A percentile compares a stretch with the other conserved stretches of the same genome.
Evolutionary conservation across 306 rosid genomes (phyloP).

Genomic region (Phaseolus lunatus): DNA sequence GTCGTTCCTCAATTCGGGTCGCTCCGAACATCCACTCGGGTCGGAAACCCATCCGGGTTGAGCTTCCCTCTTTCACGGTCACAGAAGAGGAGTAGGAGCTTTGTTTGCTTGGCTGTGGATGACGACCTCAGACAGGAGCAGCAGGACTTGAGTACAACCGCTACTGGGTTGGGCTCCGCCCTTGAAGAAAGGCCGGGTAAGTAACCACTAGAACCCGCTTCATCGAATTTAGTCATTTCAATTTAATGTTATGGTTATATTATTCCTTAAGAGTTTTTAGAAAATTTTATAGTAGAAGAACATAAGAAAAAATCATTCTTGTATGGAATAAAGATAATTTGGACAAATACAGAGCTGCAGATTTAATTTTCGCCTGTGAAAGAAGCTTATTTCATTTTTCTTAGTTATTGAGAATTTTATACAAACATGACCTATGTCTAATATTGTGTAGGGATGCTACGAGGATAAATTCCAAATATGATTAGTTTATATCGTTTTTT

Average conservation of each 20-base stretch:
- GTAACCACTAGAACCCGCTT: neutral
- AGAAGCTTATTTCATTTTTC: neutral
- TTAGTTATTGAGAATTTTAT: neutral
- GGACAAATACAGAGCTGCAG: neutral
- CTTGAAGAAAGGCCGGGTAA: slow-evolving; percentile 76
- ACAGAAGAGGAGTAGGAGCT: slow-evolving; percentile 34
- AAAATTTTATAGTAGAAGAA: neutral
- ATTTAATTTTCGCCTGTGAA: too few species aligned
- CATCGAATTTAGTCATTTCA: neutral
- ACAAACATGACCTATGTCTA: neutral
- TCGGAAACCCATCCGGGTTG: slow-evolving; percentile 41
- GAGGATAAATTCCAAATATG: slow-evolving; percentile 1
- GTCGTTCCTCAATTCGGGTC: slow-evolving; percentile 54
- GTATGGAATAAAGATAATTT: neutral
- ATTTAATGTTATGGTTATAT: neutral
- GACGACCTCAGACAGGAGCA: slow-evolving; percentile 69
- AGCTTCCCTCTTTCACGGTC: slow-evolving; percentile 37
- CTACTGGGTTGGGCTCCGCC: slow-evolving; percentile 59
- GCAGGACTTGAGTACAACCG: slow-evolving; percentile 49
- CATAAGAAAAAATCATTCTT: neutral
- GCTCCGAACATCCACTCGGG: slow-evolving; percentile 50
- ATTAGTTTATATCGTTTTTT: neutral
- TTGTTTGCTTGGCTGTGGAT: slow-evolving; percentile 75
- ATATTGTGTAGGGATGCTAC: neutral
- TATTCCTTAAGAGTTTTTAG: neutral